Percentiles rank a stretch among this genome's conserved stretches.
Evolutionary conservation across 2,329 filamentous ascomycete genomes (phyloP).

Genomic region (Dryadomyces sulphureus): DNA sequence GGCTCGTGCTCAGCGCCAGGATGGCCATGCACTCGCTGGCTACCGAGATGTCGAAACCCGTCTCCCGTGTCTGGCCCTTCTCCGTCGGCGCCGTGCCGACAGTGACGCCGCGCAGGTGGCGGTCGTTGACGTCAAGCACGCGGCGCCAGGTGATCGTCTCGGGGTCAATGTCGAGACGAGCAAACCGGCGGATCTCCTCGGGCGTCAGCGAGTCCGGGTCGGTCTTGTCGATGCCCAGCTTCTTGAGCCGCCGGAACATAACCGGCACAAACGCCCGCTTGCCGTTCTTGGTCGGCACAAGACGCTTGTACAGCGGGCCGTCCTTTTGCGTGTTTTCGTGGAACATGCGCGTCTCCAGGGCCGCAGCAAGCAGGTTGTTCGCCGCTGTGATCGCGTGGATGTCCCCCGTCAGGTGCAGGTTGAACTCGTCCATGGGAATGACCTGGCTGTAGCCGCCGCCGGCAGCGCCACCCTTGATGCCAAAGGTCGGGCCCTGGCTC

Average conservation of each 20-base stretch:
- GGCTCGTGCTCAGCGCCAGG: conserved; percentile 76
- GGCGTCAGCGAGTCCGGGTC: conserved; percentile 80
- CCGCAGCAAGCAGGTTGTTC: conserved; percentile 91
- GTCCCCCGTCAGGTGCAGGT: conserved; percentile 91
- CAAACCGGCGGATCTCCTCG: conserved; percentile 78
- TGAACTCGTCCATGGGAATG: conserved; percentile 99
- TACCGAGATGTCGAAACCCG: conserved; percentile 94
- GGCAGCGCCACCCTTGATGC: conserved; percentile 95
- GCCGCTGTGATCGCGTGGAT: conserved; percentile 95
- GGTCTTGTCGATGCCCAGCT: conserved; percentile 91
- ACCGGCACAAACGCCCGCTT: conserved; percentile 74
- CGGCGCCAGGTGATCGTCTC: conserved; percentile 95
- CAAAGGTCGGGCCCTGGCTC: conserved; percentile 93
- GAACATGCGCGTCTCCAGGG: conserved; percentile 96
- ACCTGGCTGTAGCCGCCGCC: conserved; percentile 98
- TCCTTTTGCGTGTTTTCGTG: conserved; percentile 95
- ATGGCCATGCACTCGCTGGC: conserved; percentile 98
- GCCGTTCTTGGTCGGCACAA: conserved; percentile 83
- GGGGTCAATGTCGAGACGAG: conserved; percentile 90
- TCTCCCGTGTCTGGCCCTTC: conserved; percentile 75
- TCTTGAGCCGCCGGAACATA: conserved; percentile 88
- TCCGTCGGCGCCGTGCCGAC: conserved; percentile 81
- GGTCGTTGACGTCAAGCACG: conserved; percentile 93
- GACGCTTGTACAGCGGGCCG: conserved; percentile 67
- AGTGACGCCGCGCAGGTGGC: conserved; percentile 79